Evolutionary conservation across 2,329 filamentous ascomycete genomes (phyloP), one percentile per base, ranked within the genome.

Genomic region (Microdochium bolleyi): DNA sequence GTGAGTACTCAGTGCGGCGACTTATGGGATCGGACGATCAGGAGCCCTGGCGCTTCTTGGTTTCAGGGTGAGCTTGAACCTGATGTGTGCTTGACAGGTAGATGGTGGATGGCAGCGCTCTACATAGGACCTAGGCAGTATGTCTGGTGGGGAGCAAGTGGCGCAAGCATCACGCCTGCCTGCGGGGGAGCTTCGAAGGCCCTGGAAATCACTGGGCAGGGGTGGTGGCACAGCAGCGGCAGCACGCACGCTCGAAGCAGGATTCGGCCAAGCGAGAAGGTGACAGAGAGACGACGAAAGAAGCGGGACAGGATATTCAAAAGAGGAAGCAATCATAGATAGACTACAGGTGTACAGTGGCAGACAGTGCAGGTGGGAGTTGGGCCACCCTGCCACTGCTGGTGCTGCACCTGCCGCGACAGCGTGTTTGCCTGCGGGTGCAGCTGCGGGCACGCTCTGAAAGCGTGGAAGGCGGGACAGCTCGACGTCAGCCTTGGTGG

Each of bases 341-440:
- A n/a, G n/a, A n/a, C n/a, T n/a, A n/a, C n/a, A n/a, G n/a, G n/a
- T n/a, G n/a, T n/a, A n/a, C n/a, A n/a, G n/a, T n/a, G n/a, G n/a
- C n/a, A n/a, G n/a, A n/a, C n/a, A n/a, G n/a, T n/a, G n/a, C n/a
- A n/a, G n/a, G n/a, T n/a, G n/a, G n/a, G n/a, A n/a, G n/a, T n/a
- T n/a, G n/a, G n/a, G n/a, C n/a, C n/a, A n/a, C n/a, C n/a, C n/a
- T n/a, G n/a, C n/a, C n/a, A n/a, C n/a, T n/a, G 34, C 8, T 34
- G 8, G 30, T 34, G 30, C 30, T 34, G 37, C 37, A 41, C 10
- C 54, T 53, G 66, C 65, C 66, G 62, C 69, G 69, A 72, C 67
- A 67, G 60, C 61, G 63, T 70, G 70, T 71, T 61, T 72, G 70
- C 70, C 70, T 72, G 69, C 65, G 59, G 50, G 51, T 54, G 52